Evolutionary conservation across 2,329 filamentous ascomycete genomes (phyloP).

Genomic region (Davidsoniella australis): DNA sequence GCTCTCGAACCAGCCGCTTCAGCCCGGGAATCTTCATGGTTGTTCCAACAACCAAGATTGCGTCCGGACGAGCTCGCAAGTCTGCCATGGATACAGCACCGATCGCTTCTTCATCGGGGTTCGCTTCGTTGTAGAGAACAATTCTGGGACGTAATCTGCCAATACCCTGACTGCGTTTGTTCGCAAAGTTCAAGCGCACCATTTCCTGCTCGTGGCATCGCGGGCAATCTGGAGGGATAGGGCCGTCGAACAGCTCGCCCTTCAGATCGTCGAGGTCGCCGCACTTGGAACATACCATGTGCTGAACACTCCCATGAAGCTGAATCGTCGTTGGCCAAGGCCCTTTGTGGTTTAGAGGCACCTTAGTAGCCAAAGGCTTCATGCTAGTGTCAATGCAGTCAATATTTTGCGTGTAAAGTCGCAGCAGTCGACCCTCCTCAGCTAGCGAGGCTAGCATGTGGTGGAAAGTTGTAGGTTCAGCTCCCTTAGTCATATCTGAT

Average conservation of each 20-base stretch:
- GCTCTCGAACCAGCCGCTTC: constrained; percentile 71
- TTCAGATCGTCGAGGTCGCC: constrained; percentile 60
- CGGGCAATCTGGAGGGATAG: constrained; percentile 63
- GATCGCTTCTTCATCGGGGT: constrained; percentile 92
- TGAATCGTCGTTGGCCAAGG: constrained; percentile 92
- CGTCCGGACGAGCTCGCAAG: constrained; percentile 70
- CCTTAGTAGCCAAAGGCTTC: constrained; percentile 58
- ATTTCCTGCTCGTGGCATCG: constrained; percentile 59
- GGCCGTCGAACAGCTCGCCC: constrained; percentile 63
- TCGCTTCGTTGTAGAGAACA: constrained; percentile 93
- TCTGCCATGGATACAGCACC: constrained; percentile 79
- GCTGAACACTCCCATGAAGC: constrained; percentile 79
- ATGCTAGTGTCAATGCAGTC: constrained; percentile 84
- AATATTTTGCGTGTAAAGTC: constrained; percentile 92
- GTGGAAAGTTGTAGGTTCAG: constrained; percentile 77
- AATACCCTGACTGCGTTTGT: constrained; percentile 85
- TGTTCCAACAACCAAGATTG: constrained; percentile 86
- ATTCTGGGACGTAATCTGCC: constrained; percentile 80
- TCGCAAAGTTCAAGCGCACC: constrained; percentile 56
- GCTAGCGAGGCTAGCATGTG: constrained; percentile 83
- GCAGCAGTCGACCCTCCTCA: constrained; percentile 68
- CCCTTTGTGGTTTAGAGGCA: constrained; percentile 66
- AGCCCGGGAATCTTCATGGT: constrained; percentile 92
- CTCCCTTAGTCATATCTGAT: constrained; percentile 58
- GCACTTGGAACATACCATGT: constrained; percentile 96